Evolutionary conservation across 106 monocot species (phyloP), one percentile per base, ranked within the genome.

Genomic region (Vanilla planifolia): DNA sequence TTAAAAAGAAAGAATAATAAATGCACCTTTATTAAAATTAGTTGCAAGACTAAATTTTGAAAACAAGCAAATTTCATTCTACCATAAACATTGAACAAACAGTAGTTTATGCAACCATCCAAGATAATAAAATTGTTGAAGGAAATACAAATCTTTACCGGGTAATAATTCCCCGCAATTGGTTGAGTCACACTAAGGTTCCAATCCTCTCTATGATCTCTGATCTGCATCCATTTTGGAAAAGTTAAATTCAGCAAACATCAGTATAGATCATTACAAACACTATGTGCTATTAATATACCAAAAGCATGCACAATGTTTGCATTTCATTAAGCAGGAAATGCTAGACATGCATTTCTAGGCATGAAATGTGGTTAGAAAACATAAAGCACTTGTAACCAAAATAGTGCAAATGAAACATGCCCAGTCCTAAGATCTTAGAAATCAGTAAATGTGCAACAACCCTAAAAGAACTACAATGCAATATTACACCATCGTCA

Each of bases 111-210:
- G 53, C 30, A 30, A 30, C 3, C 32, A 30, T 16, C 32, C 25
- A 1, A 48, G 25, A 48, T 21, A 53, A 11, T 3, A 53, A 48
- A 53, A 13, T 29, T 10, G 4, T 11, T 6, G 29, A 53, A 16
- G 1, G 13, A 32, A 17, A 53, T 29, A 15, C 28, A 62, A 78
- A 55, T 33, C 16, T 29, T 63, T 84, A 92, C 88, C 24, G 92
- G 92, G 30, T 92, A 92, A 60, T 92, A 92, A 59, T 92, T 92
- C 76, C 92, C 92, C 16, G 92, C 80, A 73, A 84, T 48, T 51
- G 92, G 88, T 62, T 92, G 84, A 69, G 83, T 77, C 55, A 92
- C 84, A n/a, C 67, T 21, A 36, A 92, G 80, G 43, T 72, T 45
- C 92, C 92, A 88, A 67, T 92, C 92, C 51, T 84, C 73, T 41